Evolutionary conservation across 2,329 filamentous ascomycete genomes (phyloP), one percentile per base, ranked within the genome.

Genomic region (Nannizzia gypsea): DNA sequence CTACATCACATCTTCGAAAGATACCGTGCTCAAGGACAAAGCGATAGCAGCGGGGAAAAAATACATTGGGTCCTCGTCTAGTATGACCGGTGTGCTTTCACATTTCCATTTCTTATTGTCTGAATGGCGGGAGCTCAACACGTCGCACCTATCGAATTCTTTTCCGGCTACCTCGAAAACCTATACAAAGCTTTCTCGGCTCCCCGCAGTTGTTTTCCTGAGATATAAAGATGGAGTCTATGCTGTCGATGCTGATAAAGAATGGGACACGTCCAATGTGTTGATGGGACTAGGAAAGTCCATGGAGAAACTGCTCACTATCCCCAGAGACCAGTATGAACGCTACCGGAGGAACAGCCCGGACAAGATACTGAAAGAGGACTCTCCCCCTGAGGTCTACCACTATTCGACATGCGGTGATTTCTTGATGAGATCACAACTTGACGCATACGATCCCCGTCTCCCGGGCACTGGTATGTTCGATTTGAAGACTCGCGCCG

Each of bases 41-140:
- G 88, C 89, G 1, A 77, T 79, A 56, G 73, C 83, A 59, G 74
- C 88, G 62, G 75, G 79, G 11, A 90, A 85, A 71, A 95, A 88
- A 69, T 99, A 95, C 69, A 86, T 90, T 9, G 93, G 93, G 8
- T 99, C 93, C 11, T 97, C 93, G 0, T 99, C 93, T 1, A 97
- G 92, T 74, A 96, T 96, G 90, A 96, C 92, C 1, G 79, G 85
- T 1, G 84, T 88, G 57, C 78, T 99, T 50, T 82, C 87, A 1
- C 95, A 99, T 67, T 96, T 99, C 69, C 93, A 99, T 71, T 97
- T 85, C 68, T 81, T 99, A 2, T 79, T 99, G 8, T 97, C 92
- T 0, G 76, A 81, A 5, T 97, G 90, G 87, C 84, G 95, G 58
- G 76, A 78, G 1, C 78, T 96, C 62, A 87, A 89, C 62, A 75